Evolutionary conservation across 129 eudicot species (phyloP), one percentile per base, ranked within the genome.

Genomic region (Lactuca saligna): DNA sequence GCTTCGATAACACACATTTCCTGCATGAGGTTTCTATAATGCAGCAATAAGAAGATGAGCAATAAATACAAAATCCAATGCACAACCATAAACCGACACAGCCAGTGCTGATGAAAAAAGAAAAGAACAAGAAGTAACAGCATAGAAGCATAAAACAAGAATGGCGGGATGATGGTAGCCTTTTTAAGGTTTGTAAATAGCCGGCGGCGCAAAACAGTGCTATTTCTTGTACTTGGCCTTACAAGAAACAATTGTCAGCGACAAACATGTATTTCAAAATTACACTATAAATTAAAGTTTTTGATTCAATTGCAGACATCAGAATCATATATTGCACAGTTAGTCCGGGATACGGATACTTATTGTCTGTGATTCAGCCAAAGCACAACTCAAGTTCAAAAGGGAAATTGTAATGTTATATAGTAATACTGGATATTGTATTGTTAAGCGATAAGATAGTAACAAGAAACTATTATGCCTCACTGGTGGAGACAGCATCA

Each of bases 401-500:
- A 17, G 68, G 25, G 34, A 60, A 17, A 71, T 16, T 15, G 29
- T 65, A 17, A 9, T 7, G 35, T 69, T 48, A 58, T 13, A 56
- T 31, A n/a, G n/a, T n/a, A 41, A 20, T 44, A 25, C 1, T 25
- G 29, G 1, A 25, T 25, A 25, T 25, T 25, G 29, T 25, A 25
- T 25, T 2, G 15, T 51, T 29, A 33, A 61, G 29, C 55, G 5
- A 17, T 46, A 70, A 20, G 13, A 55, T 37, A 31, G 54, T 48
- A 76, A 20, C 56, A 66, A 61, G 53, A 16, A 48, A 50, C 76
- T 82, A 25, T 1, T 2, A 85, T 59, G 82, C 12, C 51, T 88
- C 91, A 69, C 80, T 84, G 50, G 96, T 78, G 51, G 96, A 69
- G 44, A 91, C 88, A 1, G 71, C 82, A 63, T 88, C 98, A 56